Evolutionary conservation across 768 basidiomycete genomes (phyloP).

Genomic region (button mushroom (Agaricus bisporus)): DNA sequence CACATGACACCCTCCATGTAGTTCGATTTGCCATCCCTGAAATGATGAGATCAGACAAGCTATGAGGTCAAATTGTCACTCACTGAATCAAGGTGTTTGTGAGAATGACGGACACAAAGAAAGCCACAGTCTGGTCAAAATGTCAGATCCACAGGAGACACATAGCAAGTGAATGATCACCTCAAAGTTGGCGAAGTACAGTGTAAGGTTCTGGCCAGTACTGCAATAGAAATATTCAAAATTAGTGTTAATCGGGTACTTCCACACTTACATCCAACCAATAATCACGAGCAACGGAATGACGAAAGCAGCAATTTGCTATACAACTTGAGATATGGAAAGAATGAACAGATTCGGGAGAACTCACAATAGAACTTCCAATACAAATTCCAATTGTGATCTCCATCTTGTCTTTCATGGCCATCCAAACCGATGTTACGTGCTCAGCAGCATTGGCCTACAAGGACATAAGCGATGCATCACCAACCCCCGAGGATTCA

Average conservation of each 20-base stretch:
- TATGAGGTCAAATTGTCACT: slow-evolving; percentile 19
- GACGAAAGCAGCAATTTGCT: slow-evolving; percentile 87
- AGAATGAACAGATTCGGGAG: neutral
- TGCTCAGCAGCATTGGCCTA: slow-evolving; percentile 86
- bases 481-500: neutral
- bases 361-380: slow-evolving; percentile 72
- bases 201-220: slow-evolving; percentile 62
- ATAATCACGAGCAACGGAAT: slow-evolving; percentile 84
- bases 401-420: slow-evolving; percentile 61
- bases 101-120: slow-evolving; percentile 85
- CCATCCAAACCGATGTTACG: slow-evolving; percentile 84
- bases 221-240: slow-evolving; percentile 25
- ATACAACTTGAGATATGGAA: neutral
- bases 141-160: neutral
- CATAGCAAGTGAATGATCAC: slow-evolving; percentile 23
- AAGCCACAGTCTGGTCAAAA: slow-evolving; percentile 57
- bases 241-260: slow-evolving; percentile 4
- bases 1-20: slow-evolving; percentile 90
- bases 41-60: neutral
- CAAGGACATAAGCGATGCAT: neutral
- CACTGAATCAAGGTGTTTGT: slow-evolving; percentile 79
- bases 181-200: slow-evolving; percentile 87
- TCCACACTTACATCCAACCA: slow-evolving; percentile 69
- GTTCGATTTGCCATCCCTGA: slow-evolving; percentile 80
- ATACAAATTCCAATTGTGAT: slow-evolving; percentile 75